Evolutionary conservation across 108 stramenopile species (phyloP), one percentile per base, ranked within the genome.

Genomic region (Fragilariopsis cylindrus): DNA sequence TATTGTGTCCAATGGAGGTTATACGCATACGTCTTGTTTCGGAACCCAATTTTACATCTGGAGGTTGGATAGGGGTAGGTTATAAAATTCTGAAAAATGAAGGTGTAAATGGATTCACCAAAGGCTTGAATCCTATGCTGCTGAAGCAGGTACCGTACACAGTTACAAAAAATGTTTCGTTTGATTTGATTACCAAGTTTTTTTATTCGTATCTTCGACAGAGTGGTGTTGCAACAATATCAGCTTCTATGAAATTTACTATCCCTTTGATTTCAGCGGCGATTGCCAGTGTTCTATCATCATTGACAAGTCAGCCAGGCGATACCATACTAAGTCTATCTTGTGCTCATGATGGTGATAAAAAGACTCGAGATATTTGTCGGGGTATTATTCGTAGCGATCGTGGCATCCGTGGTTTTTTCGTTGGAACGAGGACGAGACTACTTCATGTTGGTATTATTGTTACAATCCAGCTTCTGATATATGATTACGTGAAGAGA

Each of bases 61-160:
- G 63, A n/a, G 78, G 84, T 13, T 90, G 85, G 80, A 39, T 93
- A 9, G 69, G 81, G 6, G 90, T 79, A 16, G 84, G 80, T 11
- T 65, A 65, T 11, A 68, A 60, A 45, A 89, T 90, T 72, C 19
- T 90, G 9, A 73, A 75, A 64, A 65, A 71, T 8, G 96, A 94
- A 71, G 92, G 93, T 21, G 66, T 86, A 4, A 42, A 69, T 15
- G 85, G 85, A 60, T 75, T 89, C 15, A 73, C 72, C 49, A 84
- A 85, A 44, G 86, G 87, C 8, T 41, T 93, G 42, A 80, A 79
- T 39, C 92, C 96, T 2, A 92, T 95, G 86, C 71, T 96, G 39
- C 76, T 76, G 48, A 97, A 97, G 73, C 97, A 97, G 82, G 86
- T 96, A 3, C 96, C 96, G 2, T 97, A 97, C 77, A 97, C 97